Evolutionary conservation across 2,329 filamentous ascomycete genomes (phyloP).

Genomic region (Ascochyta lentis): DNA sequence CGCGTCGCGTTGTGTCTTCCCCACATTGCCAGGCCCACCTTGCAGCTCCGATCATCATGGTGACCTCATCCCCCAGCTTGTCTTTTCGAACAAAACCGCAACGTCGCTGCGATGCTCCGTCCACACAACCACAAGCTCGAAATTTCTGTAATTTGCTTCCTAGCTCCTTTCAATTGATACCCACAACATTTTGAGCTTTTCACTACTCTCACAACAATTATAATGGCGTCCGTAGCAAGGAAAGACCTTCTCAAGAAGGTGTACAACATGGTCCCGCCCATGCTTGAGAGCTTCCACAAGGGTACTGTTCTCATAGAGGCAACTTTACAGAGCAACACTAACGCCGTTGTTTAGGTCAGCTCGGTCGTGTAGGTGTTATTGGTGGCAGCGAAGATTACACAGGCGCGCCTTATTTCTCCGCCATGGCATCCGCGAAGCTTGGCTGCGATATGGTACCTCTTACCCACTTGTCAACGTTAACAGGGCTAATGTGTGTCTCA

Average conservation of each 20-base stretch:
- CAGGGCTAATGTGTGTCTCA: slow-evolving; percentile 44
- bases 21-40: slow-evolving; percentile 9
- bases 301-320: slow-evolving; percentile 58
- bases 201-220: slow-evolving; percentile 8
- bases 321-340: slow-evolving; percentile 11
- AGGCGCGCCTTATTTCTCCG: slow-evolving; percentile 96
- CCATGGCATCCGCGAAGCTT: slow-evolving; percentile 90
- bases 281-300: slow-evolving; percentile 97
- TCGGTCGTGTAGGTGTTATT: slow-evolving; percentile 90
- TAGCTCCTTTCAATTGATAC: slow-evolving; percentile 10
- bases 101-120: slow-evolving; percentile 10
- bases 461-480: neutral
- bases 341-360: slow-evolving; percentile 69
- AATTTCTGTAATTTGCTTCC: neutral
- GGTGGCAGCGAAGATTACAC: slow-evolving; percentile 97
- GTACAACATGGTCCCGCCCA: slow-evolving; percentile 88
- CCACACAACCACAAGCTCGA: neutral
- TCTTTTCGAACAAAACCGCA: slow-evolving; percentile 4
- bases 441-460: slow-evolving; percentile 83
- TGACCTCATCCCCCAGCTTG: slow-evolving; percentile 9
- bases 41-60: slow-evolving; percentile 11
- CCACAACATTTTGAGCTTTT: neutral
- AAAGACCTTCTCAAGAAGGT: slow-evolving; percentile 80
- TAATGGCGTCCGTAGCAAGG: slow-evolving; percentile 65
- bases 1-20: slow-evolving; percentile 10